Evolutionary conservation across 2,329 filamentous ascomycete genomes (phyloP), one percentile per base, ranked within the genome.

Genomic region (Dichotomopilus funicola): DNA sequence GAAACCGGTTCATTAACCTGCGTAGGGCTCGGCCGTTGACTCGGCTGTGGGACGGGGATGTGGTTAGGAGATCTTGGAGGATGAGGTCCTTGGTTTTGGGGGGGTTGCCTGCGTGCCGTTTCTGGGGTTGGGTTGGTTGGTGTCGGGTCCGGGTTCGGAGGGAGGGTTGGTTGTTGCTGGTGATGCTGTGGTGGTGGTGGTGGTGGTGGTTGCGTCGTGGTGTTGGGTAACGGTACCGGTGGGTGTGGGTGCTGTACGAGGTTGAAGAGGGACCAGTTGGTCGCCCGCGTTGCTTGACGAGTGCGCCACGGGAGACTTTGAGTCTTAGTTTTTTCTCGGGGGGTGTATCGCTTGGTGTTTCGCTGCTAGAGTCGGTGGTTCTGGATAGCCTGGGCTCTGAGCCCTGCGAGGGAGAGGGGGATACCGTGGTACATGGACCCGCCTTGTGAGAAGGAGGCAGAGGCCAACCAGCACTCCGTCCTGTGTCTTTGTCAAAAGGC

Each of bases 1-100:
- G 65, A 19, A 67, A 49, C 1, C 63, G 58, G 27, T 60, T 66
- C 40, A 53, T 62, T 54, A 67, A 51, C n/a, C 62, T 61, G 36
- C 58, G 60, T 2, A 59, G 57, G 3, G 59, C 60, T 40, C 53
- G 52, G 2, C 50, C 56, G 44, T 59, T 58, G 8, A 56, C 45
- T 12, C 44, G 33, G 43, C 35, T 19, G 27, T 50, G 58, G 12
- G 47, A 55, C 19, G 13, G 37, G 37, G 60, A 50, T 0, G 62
- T 61, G 35, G 61, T 62, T 7, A 55, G 56, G 34, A 59, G 41
- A 4, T 61, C 61, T 19, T 53, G 37, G 36, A 40, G 54, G 9
- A 41, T 36, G 10, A 40, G 37, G 37, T 12, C 12, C 11, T 13
- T 42, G 35, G 7, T 48, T 50, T 9, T 36, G 27, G 33, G 41